Base-by-base conservation (phyloP, 257 asterid genomes). In the Echium plantagineum region DNA sequence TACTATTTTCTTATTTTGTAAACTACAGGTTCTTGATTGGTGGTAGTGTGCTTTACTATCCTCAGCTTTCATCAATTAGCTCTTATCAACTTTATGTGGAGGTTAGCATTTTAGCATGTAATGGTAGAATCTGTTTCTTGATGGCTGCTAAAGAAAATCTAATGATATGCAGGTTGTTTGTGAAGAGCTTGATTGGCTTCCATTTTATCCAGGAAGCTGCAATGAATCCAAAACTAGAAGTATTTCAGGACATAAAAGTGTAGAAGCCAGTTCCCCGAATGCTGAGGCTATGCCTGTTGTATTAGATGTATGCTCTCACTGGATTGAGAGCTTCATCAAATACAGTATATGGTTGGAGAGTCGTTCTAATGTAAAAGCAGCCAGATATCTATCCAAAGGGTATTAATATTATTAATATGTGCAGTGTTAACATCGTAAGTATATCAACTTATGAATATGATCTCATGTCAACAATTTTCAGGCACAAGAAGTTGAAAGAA, bases 181-280 rank as follows among this genome's bases (percentile, higher is more conserved):
- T 77, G 99, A 93, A 76, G 99, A 93, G 87, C 85, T 93, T 65
- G 99, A 89, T 60, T 89, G 99, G 97, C 89, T 93, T 77, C 97
- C 94, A 42, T 86, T 89, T 77, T 86, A 84, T 75, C 97, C 97
- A 62, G 96, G 94, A 69, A 65, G 46, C 65, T 79, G 78, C 72
- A 70, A 73, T 63, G 69, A 69, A 69, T 67, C 78, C 63, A 86
- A 74, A 52, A 74, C 78, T 64, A 84, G 74, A 52, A 75, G 68
- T 66, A 53, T 70, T 57, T 61, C 32, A 49, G 89, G 74, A 67
- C 87, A 89, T 83, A 86, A 80, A 66, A 75, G 68, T 71, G 70
- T 55, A 61, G 85, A 71, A 61, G 77, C 77, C 57, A 72, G 71
- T 32, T 81, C 87, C 54, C 94, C 94, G 47, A 89, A 86, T 78